phyloP scores from a whole-genome alignment of 2,329 filamentous ascomycete genomes.

The Elsinoe ampelina region DNA sequence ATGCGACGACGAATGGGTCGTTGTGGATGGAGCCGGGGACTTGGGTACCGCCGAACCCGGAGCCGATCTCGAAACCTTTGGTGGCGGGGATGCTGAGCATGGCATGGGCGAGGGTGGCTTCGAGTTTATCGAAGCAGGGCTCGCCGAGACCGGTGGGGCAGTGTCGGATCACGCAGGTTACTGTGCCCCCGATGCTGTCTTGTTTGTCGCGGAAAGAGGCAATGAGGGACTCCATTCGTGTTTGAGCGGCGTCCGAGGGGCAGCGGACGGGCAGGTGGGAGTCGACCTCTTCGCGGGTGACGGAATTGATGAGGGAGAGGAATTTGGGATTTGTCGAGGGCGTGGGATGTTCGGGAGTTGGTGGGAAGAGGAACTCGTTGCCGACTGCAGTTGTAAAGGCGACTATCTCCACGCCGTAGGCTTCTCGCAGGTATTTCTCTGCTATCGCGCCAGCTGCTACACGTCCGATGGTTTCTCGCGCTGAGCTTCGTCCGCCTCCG shows the following conservation, averaged over 20 bases:
- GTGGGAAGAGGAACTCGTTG: slow-evolving; percentile 64
- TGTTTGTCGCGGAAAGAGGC: slow-evolving; percentile 65
- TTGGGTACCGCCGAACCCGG: slow-evolving; percentile 79
- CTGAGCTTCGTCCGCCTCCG: slow-evolving; percentile 81
- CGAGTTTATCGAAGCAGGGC: slow-evolving; percentile 90
- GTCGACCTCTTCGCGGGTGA: slow-evolving; percentile 72
- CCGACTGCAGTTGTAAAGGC: slow-evolving; percentile 85
- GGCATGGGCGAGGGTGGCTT: slow-evolving; percentile 81
- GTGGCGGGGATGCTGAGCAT: slow-evolving; percentile 94
- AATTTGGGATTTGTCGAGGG: slow-evolving; percentile 70
- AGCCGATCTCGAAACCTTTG: slow-evolving; percentile 93
- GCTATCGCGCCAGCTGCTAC: slow-evolving; percentile 88
- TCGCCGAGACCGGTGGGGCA: slow-evolving; percentile 80
- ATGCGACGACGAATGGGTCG: slow-evolving; percentile 65
- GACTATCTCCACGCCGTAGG: slow-evolving; percentile 81
- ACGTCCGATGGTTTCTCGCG: slow-evolving; percentile 87
- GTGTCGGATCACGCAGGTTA: slow-evolving; percentile 87
- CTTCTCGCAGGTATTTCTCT: slow-evolving; percentile 77
- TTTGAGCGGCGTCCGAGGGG: slow-evolving; percentile 56
- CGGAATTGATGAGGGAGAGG: slow-evolving; percentile 59
- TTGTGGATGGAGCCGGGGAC: slow-evolving; percentile 87
- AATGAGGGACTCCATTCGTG: slow-evolving; percentile 70
- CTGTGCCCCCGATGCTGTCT: slow-evolving; percentile 89
- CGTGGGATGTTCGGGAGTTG: slow-evolving; percentile 57
- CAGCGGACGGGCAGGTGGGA: slow-evolving; percentile 77